A percentile compares a stretch with the other conserved stretches of the same genome.
Evolutionary conservation across 169 alveolate genomes (phyloP).

Genomic region (Toxoplasma gondii): DNA sequence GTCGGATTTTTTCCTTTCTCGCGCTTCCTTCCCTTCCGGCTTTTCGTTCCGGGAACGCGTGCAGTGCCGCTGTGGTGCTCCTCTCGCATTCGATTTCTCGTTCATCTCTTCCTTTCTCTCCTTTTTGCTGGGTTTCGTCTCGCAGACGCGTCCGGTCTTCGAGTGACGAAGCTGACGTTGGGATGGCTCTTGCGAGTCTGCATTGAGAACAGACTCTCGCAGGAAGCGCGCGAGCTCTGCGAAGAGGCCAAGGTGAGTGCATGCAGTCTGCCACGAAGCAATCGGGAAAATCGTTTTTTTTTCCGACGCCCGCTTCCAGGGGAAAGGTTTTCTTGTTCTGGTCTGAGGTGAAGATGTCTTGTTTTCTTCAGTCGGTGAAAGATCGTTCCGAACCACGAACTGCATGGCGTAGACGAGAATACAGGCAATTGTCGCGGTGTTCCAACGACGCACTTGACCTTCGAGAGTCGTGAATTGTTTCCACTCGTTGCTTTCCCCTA

Average conservation of each 20-base stretch:
- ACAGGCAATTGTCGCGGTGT: too few species aligned
- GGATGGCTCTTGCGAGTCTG: not conserved
- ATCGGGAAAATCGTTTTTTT: too few species aligned
- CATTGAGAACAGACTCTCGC: not conserved
- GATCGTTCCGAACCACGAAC: too few species aligned
- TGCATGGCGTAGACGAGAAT: too few species aligned
- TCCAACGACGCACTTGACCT: too few species aligned
- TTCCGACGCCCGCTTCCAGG: too few species aligned
- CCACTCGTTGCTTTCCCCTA: too few species aligned
- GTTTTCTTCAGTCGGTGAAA: too few species aligned
- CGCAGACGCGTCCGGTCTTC: not conserved
- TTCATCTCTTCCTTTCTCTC: not conserved
- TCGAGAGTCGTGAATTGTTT: too few species aligned
- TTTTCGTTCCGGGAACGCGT: not conserved
- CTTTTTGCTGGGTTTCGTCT: not conserved
- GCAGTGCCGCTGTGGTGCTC: not conserved
- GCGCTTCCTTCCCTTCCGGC: not conserved
- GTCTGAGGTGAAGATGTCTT: too few species aligned
- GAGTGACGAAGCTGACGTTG: slow-evolving; percentile 11
- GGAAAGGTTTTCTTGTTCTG: too few species aligned
- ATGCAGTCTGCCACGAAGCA: too few species aligned
- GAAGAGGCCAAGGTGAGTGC: not conserved
- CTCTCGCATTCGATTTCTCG: not conserved
- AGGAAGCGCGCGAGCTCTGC: slow-evolving; percentile 8
- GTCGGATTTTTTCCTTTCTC: not conserved